Conservation (phyloP, 768 basidiomycete species). For the Auriscalpium vulgare region DNA sequence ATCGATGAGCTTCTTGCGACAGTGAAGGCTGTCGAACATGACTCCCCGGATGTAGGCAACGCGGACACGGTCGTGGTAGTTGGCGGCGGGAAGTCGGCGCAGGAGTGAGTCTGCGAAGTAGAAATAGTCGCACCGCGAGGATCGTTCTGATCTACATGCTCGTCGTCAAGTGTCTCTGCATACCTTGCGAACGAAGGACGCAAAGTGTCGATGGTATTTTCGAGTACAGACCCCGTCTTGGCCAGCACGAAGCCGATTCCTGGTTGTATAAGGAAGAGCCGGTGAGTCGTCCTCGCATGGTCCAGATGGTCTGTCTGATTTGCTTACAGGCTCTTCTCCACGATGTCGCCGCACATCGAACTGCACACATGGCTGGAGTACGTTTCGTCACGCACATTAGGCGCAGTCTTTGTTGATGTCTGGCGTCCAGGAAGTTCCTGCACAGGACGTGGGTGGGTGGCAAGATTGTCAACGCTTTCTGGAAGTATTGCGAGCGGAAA, state of each 20-base stretch:
- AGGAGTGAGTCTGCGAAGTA: conserved; percentile 31
- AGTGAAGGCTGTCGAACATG: not conserved
- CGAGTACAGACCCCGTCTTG: conserved; percentile 42
- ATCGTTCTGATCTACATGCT: not conserved
- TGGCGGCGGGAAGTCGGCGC: conserved; percentile 60
- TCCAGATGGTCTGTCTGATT: not conserved
- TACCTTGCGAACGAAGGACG: conserved; percentile 40
- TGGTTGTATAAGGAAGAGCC: conserved; percentile 48
- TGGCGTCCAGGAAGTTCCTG: conserved; percentile 38
- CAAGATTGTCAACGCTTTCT: conserved; percentile 44
- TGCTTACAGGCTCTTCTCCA: conserved; percentile 34
- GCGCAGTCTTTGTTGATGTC: conserved; percentile 10
- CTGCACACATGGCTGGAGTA: conserved; percentile 46
- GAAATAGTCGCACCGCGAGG: not conserved
- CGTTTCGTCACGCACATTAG: conserved; percentile 9
- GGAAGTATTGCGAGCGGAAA: conserved; percentile 28
- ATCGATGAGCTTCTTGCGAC: conserved; percentile 25
- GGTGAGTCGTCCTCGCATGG: conserved; percentile 25
- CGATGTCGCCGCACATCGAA: conserved; percentile 39
- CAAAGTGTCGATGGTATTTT: conserved; percentile 42
- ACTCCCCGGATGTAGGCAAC: conserved; percentile 8
- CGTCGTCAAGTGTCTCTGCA: conserved; percentile 33
- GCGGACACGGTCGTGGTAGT: conserved; percentile 35
- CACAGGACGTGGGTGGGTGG: conserved; percentile 51
- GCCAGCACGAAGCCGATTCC: conserved; percentile 41